These are phyloP conservation scores for Chondrus crispus DNA, from an alignment of 23 red algal species.

Conservation along the genomic window DNA sequence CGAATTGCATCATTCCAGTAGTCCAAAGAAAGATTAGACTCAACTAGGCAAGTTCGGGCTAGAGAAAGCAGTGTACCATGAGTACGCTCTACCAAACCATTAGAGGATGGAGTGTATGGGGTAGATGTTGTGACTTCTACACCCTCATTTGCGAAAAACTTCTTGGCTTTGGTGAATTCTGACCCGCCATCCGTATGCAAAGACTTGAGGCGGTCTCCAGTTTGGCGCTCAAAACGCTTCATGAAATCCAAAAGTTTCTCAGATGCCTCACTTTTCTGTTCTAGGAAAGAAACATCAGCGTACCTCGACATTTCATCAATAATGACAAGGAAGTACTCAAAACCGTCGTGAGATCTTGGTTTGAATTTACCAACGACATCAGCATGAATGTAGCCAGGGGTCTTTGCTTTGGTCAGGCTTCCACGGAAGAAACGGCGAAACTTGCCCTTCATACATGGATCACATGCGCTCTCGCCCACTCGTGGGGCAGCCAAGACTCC, in stretches of 20 bases:
- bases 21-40: background rate
- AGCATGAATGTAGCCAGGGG: background rate
- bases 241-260: background rate
- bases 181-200: background rate
- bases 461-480: no score
- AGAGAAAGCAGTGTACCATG: background rate
- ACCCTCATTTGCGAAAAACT: background rate
- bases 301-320: conserved; percentile 34
- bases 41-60: background rate
- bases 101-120: conserved; percentile 3
- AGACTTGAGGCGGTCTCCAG: background rate
- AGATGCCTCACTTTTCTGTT: conserved; percentile 13
- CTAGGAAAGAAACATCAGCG: no score
- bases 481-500: no score
- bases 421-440: background rate
- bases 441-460: conserved; percentile 16
- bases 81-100: conserved; percentile 36
- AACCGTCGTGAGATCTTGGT: background rate
- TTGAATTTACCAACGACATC: conserved; percentile 40
- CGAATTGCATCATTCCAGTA: conserved; percentile 21
- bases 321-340: background rate
- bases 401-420: conserved; percentile 11
- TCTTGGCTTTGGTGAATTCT: background rate
- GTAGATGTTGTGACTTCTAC: background rate
- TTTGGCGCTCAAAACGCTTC: background rate